Evolutionary conservation across 2,329 filamentous ascomycete species (phyloP), one percentile per base, ranked within the genome.

Genomic region (Epicoccum sorghinum): DNA sequence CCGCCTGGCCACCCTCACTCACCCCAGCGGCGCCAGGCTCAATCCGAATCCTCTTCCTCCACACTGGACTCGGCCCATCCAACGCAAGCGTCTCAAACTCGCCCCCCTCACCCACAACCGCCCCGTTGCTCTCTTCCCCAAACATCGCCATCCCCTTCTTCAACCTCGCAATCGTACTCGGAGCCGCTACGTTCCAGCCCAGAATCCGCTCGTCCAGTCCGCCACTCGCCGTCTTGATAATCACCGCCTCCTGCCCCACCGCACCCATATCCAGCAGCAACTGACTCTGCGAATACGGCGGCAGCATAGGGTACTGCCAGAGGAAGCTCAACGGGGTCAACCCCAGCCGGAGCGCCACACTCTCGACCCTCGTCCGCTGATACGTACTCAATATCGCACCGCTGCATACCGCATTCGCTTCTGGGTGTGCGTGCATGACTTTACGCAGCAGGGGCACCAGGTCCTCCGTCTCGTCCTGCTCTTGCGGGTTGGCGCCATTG

Each of bases 331-430:
- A 80, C 12, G 95, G 91, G 0, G 83, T 83, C 10, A 99, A 83
- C 2, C 89, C 89, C n/a, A 98, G 81, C 13, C 95, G 83, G n/a
- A 87, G 71, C 9, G 93, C 93, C 9, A 98, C 88, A 53, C 90
- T 93, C 77, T 99, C 95, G 44, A 99, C 89, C n/a, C 95, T 83
- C 1, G 93, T 98, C 52, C 95, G 88, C 77, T 99, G 95, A 76
- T 99, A 99, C 3, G 92, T 96, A 8, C 91, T 96, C 33, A 98
- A 78, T 57, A 99, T 96, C 18, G 95, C 95, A 48, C 95, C 95
- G 0, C 93, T 91, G 63, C 88, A 93, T 44, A 99, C 79, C 29
- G 93, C 95, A 71, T 96, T 93, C 46, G 90, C 89, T 52, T 89
- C 83, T 0, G 93, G 93, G 70, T 96, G 90, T 2, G 79, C 81